These are phyloP conservation scores for Rosellinia necatrix DNA, from an alignment of 2,329 filamentous ascomycete species.

Conservation along the genomic window DNA sequence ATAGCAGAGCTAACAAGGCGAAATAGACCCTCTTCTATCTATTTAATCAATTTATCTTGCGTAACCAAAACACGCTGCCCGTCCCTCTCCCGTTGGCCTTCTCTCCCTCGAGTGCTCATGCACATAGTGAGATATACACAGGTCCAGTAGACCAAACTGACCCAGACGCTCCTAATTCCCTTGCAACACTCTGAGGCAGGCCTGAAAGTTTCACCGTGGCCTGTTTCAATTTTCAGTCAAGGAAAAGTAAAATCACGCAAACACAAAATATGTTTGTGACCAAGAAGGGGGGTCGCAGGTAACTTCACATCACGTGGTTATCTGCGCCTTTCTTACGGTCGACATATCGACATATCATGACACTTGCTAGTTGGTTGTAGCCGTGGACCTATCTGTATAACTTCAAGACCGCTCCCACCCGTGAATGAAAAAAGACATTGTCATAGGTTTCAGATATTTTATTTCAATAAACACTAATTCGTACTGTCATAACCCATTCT, in stretches of 20 bases:
- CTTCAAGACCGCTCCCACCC: too few species aligned
- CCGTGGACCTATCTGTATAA: neutral
- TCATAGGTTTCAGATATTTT: neutral
- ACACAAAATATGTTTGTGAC: conserved; percentile 19
- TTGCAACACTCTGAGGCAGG: conserved; percentile 42
- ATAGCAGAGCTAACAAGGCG: neutral
- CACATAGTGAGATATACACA: neutral
- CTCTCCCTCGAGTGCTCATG: neutral
- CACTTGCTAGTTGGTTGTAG: neutral
- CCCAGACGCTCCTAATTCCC: conserved; percentile 38
- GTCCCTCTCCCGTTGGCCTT: neutral
- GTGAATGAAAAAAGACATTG: too few species aligned
- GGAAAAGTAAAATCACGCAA: conserved; percentile 32
- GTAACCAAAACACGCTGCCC: neutral
- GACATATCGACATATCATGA: conserved; percentile 22
- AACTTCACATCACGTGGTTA: neutral
- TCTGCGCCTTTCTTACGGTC: conserved; percentile 19
- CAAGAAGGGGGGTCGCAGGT: conserved; percentile 7
- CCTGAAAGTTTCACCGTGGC: conserved; percentile 34
- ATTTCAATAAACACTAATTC: conserved; percentile 4
- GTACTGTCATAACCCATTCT: conserved; percentile 31
- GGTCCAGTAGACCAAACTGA: neutral
- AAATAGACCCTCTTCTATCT: neutral
- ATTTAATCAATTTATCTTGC: neutral
- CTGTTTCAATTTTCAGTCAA: conserved; percentile 42